Conservation (phyloP, 2,329 filamentous ascomycete species). For the Alternaria hordeiaustralica region DNA sequence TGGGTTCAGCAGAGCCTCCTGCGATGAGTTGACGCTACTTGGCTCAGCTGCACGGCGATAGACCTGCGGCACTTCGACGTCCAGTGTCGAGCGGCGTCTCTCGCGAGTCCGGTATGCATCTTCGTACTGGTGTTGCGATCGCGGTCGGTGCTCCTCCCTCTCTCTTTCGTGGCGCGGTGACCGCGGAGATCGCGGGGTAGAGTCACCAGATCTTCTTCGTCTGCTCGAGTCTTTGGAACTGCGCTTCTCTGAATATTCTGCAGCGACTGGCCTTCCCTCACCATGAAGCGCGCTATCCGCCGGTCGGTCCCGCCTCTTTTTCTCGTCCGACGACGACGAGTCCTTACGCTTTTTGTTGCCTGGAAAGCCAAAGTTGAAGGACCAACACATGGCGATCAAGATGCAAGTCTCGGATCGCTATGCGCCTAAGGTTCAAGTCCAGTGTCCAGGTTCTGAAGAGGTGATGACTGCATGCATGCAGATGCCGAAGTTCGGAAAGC, state of each 20-base stretch:
- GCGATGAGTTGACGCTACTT: slow-evolving; percentile 36
- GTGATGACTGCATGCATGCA: slow-evolving; percentile 30
- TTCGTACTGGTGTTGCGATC: slow-evolving; percentile 24
- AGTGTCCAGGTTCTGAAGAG: slow-evolving; percentile 16
- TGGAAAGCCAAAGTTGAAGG: slow-evolving; percentile 42
- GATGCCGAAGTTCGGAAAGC: slow-evolving; percentile 37
- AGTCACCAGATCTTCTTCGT: slow-evolving; percentile 35
- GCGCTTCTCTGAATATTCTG: slow-evolving; percentile 41
- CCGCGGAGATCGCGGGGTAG: slow-evolving; percentile 21
- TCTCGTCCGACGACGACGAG: slow-evolving; percentile 33
- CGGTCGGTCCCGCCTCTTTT: slow-evolving; percentile 39
- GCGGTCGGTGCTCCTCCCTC: slow-evolving; percentile 28
- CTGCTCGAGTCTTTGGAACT: slow-evolving; percentile 34
- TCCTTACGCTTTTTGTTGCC: slow-evolving; percentile 39
- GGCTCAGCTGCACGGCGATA: slow-evolving; percentile 38
- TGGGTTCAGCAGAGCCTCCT: slow-evolving; percentile 46
- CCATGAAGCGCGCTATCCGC: slow-evolving; percentile 31
- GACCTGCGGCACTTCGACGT: slow-evolving; percentile 36
- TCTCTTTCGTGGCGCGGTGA: slow-evolving; percentile 33
- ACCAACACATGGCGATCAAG: slow-evolving; percentile 47
- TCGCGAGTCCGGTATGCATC: slow-evolving; percentile 26
- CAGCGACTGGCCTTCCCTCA: slow-evolving; percentile 29
- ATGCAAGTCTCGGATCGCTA: slow-evolving; percentile 32
- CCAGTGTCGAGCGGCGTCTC: slow-evolving; percentile 27
- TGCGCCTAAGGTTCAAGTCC: slow-evolving; percentile 29